These are phyloP conservation scores for Testicularia cyperi DNA, from an alignment of 1,284 basidiomycete genomes.

Conservation along the genomic window DNA sequence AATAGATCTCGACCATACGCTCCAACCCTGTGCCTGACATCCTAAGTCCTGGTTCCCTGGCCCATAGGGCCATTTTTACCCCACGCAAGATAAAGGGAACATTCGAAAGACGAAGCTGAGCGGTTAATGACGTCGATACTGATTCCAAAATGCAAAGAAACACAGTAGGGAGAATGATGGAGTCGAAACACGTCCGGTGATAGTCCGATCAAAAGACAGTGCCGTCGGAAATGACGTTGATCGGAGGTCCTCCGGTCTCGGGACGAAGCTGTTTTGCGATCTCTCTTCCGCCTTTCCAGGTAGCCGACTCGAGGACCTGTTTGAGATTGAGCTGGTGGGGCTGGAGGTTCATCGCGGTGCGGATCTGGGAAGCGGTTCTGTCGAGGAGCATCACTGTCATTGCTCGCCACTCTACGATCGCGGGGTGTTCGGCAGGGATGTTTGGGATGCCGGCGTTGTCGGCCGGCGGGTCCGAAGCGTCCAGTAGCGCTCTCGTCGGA, in stretches of 20 bases:
- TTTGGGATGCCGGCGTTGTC: background rate
- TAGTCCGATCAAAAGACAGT: constrained; percentile 31
- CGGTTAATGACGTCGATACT: too few relatives aligned
- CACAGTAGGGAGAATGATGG: too few relatives aligned
- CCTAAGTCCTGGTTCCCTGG: too few relatives aligned
- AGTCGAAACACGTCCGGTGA: too few relatives aligned
- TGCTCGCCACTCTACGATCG: constrained; percentile 92
- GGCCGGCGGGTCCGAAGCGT: constrained; percentile 65
- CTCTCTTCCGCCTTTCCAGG: constrained; percentile 88
- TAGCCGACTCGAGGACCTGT: constrained; percentile 88
- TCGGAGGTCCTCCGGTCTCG: constrained; percentile 76
- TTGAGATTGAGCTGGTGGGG: constrained; percentile 71
- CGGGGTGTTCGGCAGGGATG: constrained; percentile 76
- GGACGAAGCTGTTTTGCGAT: constrained; percentile 79
- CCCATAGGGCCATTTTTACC: too few relatives aligned
- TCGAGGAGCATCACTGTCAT: constrained; percentile 82
- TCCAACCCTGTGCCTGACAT: too few relatives aligned
- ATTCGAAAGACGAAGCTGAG: too few relatives aligned
- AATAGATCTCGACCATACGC: too few relatives aligned
- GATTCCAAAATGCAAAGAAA: too few relatives aligned
- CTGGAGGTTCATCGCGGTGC: constrained; percentile 22
- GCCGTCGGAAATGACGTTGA: constrained; percentile 59
- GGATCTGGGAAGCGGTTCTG: constrained; percentile 24
- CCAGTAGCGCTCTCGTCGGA: constrained; percentile 37
- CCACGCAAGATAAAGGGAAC: too few relatives aligned